Conservation (phyloP, 768 basidiomycete genomes). For the Gymnopilus junonius region DNA sequence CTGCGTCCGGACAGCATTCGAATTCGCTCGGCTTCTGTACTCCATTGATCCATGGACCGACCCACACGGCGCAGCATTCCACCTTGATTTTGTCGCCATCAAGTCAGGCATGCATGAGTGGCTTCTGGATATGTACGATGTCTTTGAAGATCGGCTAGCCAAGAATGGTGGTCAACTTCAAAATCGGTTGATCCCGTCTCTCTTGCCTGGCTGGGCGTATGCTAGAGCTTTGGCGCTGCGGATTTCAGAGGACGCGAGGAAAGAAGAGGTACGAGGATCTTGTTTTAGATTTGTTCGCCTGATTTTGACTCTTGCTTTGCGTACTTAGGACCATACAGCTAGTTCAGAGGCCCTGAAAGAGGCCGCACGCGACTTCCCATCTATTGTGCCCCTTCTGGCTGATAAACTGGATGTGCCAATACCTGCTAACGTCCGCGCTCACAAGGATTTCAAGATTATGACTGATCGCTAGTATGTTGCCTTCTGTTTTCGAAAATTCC, state of each 20-base stretch:
- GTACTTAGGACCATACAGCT: slow-evolving; percentile 50
- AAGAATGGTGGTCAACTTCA: slow-evolving; percentile 21
- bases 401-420: slow-evolving; percentile 82
- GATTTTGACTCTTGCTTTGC: background rate
- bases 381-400: slow-evolving; percentile 79
- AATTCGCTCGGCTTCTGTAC: slow-evolving; percentile 86
- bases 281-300: background rate
- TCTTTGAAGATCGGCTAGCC: slow-evolving; percentile 38
- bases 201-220: slow-evolving; percentile 82
- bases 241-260: slow-evolving; percentile 50
- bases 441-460: slow-evolving; percentile 70
- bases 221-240: slow-evolving; percentile 71
- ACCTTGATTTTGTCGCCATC: slow-evolving; percentile 84
- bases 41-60: slow-evolving; percentile 87
- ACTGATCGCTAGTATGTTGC: slow-evolving; percentile 64
- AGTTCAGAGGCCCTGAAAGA: slow-evolving; percentile 73
- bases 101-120: slow-evolving; percentile 83
- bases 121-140: slow-evolving; percentile 71
- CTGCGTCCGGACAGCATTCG: slow-evolving; percentile 87
- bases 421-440: slow-evolving; percentile 57
- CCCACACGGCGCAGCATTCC: slow-evolving; percentile 83
- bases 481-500: background rate
- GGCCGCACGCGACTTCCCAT: slow-evolving; percentile 80
- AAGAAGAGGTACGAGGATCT: slow-evolving; percentile 36
- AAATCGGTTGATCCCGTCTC: slow-evolving; percentile 50